A percentile compares a stretch with the other conserved stretches of the same genome.
Evolutionary conservation across 306 rosid species (phyloP).

Genomic region (Cotoneaster glaucophyllus): DNA sequence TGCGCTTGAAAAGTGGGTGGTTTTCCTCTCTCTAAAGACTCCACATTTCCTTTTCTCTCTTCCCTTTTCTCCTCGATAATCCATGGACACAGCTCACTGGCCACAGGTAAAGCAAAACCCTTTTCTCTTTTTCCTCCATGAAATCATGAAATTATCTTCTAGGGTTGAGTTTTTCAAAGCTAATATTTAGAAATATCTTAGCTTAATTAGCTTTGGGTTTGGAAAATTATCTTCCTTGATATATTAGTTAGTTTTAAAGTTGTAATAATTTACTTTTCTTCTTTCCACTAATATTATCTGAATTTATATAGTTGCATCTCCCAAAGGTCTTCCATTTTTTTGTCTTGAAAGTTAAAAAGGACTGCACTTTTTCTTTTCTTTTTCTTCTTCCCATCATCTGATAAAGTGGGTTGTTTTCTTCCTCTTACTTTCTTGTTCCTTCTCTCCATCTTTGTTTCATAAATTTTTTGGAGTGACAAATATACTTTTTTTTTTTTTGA

Average conservation of each 20-base stretch:
- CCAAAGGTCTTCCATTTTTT: conserved; percentile 30
- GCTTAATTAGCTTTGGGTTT: conserved; percentile 4
- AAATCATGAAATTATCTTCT: conserved; percentile 37
- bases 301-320: conserved; percentile 29
- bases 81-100: conserved; percentile 98
- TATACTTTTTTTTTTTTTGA: no score
- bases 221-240: conserved; percentile 8
- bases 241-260: conserved; percentile 26
- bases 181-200: background rate
- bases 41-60: conserved; percentile 35
- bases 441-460: conserved; percentile 7
- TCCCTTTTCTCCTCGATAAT: conserved; percentile 31
- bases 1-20: conserved; percentile 41
- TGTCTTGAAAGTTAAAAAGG: conserved; percentile 34
- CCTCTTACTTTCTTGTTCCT: conserved; percentile 16
- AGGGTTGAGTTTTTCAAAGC: conserved; percentile 30
- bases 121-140: conserved; percentile 30
- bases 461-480: background rate
- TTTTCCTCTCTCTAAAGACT: conserved; percentile 49
- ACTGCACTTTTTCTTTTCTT: conserved; percentile 42
- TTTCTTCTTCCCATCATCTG: conserved; percentile 26
- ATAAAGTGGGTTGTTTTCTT: conserved; percentile 39
- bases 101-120: conserved; percentile 74
- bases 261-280: conserved; percentile 15
- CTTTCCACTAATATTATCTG: conserved; percentile 7